Percentiles rank a stretch among this genome's conserved stretches.
Conservation (phyloP, 345 rosid genomes). For the Hibiscus mutabilis region DNA sequence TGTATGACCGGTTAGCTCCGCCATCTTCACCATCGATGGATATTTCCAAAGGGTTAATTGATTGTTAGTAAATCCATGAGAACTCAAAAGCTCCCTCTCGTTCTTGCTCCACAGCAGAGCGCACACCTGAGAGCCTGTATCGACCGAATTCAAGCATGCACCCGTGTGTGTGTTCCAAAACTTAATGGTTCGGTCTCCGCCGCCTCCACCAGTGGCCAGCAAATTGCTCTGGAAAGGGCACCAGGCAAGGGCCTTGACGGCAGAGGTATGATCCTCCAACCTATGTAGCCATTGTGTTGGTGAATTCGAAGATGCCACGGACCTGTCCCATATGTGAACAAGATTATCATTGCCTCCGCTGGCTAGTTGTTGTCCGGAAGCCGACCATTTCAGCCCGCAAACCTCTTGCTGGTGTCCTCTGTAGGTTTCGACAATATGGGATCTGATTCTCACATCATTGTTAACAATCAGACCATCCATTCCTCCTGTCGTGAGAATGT, state of each 20-base stretch:
- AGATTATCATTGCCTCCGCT: constrained; percentile 48
- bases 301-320: constrained; percentile 32
- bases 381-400: constrained; percentile 51
- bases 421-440: constrained; percentile 39
- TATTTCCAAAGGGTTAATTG: constrained; percentile 50
- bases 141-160: constrained; percentile 45
- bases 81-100: constrained; percentile 45
- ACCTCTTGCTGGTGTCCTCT: constrained; percentile 44
- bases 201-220: constrained; percentile 51
- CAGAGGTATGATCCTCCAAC: constrained; percentile 44
- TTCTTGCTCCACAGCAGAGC: constrained; percentile 45
- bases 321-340: constrained; percentile 46
- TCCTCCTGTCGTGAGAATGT: constrained; percentile 45
- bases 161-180: constrained; percentile 51
- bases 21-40: constrained; percentile 47
- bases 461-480: constrained; percentile 39
- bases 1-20: constrained; percentile 40
- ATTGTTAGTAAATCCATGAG: constrained; percentile 43
- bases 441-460: constrained; percentile 41
- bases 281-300: constrained; percentile 44
- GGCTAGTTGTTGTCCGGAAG: constrained; percentile 44
- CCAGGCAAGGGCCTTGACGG: constrained; percentile 57
- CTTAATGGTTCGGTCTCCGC: constrained; percentile 32
- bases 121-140: constrained; percentile 46
- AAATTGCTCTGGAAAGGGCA: constrained; percentile 51